Evolutionary conservation across 1,284 basidiomycete species (phyloP).

Genomic region (Boletus mariae): DNA sequence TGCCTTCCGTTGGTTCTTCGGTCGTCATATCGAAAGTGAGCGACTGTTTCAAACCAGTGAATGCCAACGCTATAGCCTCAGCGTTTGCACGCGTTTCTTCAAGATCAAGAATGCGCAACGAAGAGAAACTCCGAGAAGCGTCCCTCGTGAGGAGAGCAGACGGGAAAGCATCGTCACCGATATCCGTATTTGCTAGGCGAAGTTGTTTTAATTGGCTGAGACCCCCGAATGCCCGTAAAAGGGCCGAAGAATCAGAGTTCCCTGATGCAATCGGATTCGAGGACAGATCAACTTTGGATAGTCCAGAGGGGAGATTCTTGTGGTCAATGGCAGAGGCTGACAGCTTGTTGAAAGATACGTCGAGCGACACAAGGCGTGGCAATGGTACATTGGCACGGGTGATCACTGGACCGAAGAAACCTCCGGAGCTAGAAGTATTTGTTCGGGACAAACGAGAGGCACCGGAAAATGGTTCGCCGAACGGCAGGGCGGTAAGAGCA

Average conservation of each 20-base stretch:
- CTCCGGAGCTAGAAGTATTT: constrained; percentile 37
- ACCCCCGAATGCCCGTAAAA: constrained; percentile 39
- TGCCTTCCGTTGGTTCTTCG: constrained; percentile 50
- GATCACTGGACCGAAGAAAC: constrained; percentile 62
- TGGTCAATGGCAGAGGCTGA: constrained; percentile 51
- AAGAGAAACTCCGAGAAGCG: constrained; percentile 41
- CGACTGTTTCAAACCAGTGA: constrained; percentile 44
- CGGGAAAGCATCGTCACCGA: constrained; percentile 58
- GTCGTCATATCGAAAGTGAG: constrained; percentile 52
- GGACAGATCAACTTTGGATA: constrained; percentile 51
- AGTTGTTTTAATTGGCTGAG: constrained; percentile 58
- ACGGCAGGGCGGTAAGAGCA: constrained; percentile 53
- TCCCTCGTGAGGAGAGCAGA: constrained; percentile 37
- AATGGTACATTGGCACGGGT: constrained; percentile 58
- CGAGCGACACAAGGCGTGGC: constrained; percentile 55
- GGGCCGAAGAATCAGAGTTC: constrained; percentile 19
- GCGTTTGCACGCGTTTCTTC: constrained; percentile 57
- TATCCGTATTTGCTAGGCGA: constrained; percentile 50
- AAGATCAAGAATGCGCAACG: constrained; percentile 56
- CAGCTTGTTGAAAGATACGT: constrained; percentile 65
- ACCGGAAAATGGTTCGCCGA: constrained; percentile 49
- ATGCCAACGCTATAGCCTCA: constrained; percentile 42
- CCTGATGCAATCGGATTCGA: constrained; percentile 48
- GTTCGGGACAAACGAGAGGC: constrained; percentile 26
- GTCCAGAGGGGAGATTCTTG: constrained; percentile 42